phyloP scores from a whole-genome alignment of 2,329 filamentous ascomycete species.

The Penicillium sp. region DNA sequence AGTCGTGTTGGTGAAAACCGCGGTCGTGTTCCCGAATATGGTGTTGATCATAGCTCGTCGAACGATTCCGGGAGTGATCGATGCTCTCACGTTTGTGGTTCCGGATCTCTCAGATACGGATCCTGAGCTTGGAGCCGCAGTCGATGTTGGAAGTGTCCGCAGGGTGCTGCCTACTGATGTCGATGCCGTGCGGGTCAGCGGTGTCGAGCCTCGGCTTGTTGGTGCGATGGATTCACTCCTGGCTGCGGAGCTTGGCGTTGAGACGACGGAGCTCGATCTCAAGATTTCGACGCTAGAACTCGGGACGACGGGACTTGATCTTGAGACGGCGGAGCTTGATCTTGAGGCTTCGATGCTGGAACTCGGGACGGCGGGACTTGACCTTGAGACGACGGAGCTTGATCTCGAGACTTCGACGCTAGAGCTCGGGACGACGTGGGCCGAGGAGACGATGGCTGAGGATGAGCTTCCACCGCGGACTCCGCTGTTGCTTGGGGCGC shows the following conservation, averaged over 20 bases:
- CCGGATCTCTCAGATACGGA: background rate
- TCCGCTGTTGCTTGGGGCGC: background rate
- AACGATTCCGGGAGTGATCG: conserved; percentile 12
- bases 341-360: background rate
- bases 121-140: background rate
- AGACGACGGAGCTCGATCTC: background rate
- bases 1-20: conserved; percentile 18
- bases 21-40: conserved; percentile 9
- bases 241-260: too few relatives aligned
- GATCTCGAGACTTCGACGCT: background rate
- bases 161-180: conserved; percentile 3
- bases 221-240: background rate
- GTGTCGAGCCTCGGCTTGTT: conserved; percentile 4
- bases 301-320: background rate
- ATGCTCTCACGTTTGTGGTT: conserved; percentile 2
- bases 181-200: conserved; percentile 2
- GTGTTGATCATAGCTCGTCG: conserved; percentile 4
- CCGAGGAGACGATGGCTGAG: background rate
- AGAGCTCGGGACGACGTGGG: background rate
- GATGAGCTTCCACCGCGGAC: background rate
- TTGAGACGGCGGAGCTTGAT: background rate
- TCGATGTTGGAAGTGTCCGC: conserved; percentile 3
- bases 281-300: background rate
- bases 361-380: background rate
- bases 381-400: too few relatives aligned